Base-by-base conservation (phyloP, 1,284 basidiomycete genomes). In the Cutaneotrichosporon sp. region DNA sequence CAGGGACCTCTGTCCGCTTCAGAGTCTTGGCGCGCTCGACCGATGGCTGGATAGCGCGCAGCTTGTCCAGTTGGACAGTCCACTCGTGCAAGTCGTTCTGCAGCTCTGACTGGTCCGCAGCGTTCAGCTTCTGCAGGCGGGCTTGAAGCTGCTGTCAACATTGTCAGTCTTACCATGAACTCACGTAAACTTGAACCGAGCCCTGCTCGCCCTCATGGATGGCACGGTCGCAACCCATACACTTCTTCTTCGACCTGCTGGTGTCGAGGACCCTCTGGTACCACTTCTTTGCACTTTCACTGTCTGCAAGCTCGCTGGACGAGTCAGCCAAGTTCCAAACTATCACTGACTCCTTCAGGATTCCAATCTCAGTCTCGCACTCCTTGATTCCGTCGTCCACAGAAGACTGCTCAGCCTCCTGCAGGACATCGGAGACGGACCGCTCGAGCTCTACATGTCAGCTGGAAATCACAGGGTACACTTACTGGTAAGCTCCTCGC, bases 181-280 rank as follows among this genome's bases (percentile, higher is more conserved):
- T 42, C 62, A 91, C 91, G 67, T 86, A 86, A 80, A 84, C 84
- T 76, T 91, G 88, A 66, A 90, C 90, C 0, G 82, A 81, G 1
- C 75, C 76, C 50, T 88, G 76, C 65, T 95, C 92, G 10, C 82
- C 77, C 36, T 85, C 83, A 21, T 85, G 82, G 73, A 97, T 82
- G 32, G 82, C 82, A 6, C 94, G 86, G 68, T 87, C 86, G 76
- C 95, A 97, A 5, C 88, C 87, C 22, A 86, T 82, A 72, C 95
- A 98, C 4, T 84, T 82, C 69, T 90, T 87, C 68, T 87, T 85
- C 38, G 83, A 80, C 74, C 86, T 86, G 21, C 88, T 90, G 0
- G 81, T 78, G 26, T 83, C 81, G 11, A 92, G 83, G 30, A 95
- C 79, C 1, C 81, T 80, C 61, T 89, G 82, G 72, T 89, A 93